Percentiles rank a stretch among this genome's conserved stretches.
These are phyloP conservation scores for Podospora fimiseda DNA, from an alignment of 495 filamentous ascomycete species.

Conservation along the genomic window DNA sequence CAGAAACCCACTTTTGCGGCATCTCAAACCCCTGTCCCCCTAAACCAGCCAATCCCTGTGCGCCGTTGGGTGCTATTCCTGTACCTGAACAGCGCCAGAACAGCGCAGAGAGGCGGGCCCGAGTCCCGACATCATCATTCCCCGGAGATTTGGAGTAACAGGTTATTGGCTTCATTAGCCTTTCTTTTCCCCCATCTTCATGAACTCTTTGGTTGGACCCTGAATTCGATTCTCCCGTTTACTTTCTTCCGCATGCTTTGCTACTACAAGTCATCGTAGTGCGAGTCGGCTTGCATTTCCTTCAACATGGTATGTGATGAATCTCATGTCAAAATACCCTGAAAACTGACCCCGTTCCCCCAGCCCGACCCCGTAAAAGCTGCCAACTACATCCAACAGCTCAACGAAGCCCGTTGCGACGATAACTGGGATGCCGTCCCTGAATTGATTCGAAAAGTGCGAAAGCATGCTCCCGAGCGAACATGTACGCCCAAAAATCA, in stretches of 20 bases:
- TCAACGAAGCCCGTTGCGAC: constrained; percentile 81
- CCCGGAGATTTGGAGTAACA: not conserved
- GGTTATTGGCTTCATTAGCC: constrained; percentile 1
- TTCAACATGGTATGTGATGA: constrained; percentile 31
- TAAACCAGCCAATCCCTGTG: constrained; percentile 13
- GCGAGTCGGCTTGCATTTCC: constrained; percentile 22
- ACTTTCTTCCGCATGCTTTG: constrained; percentile 24
- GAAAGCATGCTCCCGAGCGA: constrained; percentile 84
- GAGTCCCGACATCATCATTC: too few species aligned
- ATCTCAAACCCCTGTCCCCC: not conserved
- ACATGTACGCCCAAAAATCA: constrained; percentile 55
- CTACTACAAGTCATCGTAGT: constrained; percentile 26
- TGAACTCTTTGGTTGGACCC: not conserved
- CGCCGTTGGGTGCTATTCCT: constrained; percentile 8
- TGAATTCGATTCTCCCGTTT: not conserved
- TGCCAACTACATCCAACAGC: constrained; percentile 65
- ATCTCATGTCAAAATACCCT: not conserved
- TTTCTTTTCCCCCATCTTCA: too few species aligned
- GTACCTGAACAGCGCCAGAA: constrained; percentile 2
- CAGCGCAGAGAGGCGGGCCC: too few species aligned
- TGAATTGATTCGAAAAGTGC: constrained; percentile 83
- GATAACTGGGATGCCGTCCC: constrained; percentile 85
- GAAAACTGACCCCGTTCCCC: not conserved
- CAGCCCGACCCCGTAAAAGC: constrained; percentile 58
- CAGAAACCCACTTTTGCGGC: not conserved